A percentile compares a stretch with the other conserved stretches of the same genome.
Conservation (phyloP, 768 basidiomycete species). For the Podaxis mareebaensis region DNA sequence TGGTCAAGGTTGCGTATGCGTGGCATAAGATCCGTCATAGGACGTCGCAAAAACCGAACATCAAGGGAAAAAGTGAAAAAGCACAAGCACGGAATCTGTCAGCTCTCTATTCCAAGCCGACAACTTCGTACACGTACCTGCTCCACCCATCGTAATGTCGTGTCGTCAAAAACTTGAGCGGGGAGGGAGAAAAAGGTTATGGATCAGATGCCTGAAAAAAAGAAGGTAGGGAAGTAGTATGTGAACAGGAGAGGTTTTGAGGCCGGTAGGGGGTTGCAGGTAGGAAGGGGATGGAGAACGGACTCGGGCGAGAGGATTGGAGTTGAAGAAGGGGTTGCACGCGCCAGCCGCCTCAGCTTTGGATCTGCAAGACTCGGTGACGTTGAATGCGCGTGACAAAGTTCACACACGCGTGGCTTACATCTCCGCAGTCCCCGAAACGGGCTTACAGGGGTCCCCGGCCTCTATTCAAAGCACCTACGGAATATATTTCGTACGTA, state of each 20-base stretch:
- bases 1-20: not conserved
- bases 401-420: slow-evolving; percentile 4
- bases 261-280: not conserved
- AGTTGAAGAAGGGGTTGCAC: not conserved
- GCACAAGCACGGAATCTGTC: not conserved
- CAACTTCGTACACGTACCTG: slow-evolving; percentile 32
- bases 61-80: not conserved
- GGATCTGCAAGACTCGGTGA: slow-evolving; percentile 11
- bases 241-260: not conserved
- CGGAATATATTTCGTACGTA: too few relatives aligned
- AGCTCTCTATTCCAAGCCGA: not conserved
- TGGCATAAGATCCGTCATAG: not conserved
- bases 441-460: not conserved
- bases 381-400: slow-evolving; percentile 17
- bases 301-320: not conserved
- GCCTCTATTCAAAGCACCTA: too few relatives aligned
- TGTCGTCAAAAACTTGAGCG: slow-evolving; percentile 14
- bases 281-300: not conserved
- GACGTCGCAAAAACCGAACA: not conserved
- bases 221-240: slow-evolving; percentile 4
- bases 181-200: not conserved
- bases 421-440: too few relatives aligned
- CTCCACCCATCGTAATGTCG: slow-evolving; percentile 37
- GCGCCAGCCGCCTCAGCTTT: slow-evolving; percentile 2
- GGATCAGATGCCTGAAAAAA: slow-evolving; percentile 6